Conservation (phyloP, 169 alveolate species). For the Fabrea salina region DNA sequence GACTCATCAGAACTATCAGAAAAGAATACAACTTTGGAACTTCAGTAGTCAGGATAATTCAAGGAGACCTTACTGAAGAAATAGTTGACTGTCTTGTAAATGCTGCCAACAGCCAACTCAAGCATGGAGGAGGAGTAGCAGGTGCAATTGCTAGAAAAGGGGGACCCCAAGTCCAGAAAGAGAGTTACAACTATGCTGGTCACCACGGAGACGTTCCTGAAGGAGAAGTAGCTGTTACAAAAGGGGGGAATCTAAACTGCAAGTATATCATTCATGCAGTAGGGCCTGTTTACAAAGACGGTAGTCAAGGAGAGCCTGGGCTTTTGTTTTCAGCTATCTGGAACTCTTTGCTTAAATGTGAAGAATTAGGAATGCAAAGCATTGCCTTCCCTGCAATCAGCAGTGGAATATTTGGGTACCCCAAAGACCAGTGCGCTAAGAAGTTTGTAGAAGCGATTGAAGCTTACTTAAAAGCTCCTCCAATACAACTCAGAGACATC, state of each 20-base stretch:
- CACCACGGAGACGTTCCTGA: conserved; percentile 28
- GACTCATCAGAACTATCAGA: no score
- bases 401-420: conserved; percentile 73
- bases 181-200: conserved; percentile 17
- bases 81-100: conserved; percentile 20
- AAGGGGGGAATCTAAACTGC: conserved; percentile 56
- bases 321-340: conserved; percentile 38
- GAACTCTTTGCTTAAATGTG: conserved; percentile 41
- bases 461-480: not conserved
- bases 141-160: conserved; percentile 49
- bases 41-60: no score
- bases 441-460: conserved; percentile 33
- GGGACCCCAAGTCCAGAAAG: conserved; percentile 28
- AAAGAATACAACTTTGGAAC: no score
- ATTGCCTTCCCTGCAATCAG: conserved; percentile 73
- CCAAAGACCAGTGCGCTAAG: conserved; percentile 53
- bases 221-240: conserved; percentile 59
- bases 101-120: conserved; percentile 40
- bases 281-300: conserved; percentile 62
- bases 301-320: conserved; percentile 24
- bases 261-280: conserved; percentile 69
- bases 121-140: conserved; percentile 58
- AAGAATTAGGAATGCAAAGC: conserved; percentile 25
- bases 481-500: not conserved
- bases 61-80: conserved; percentile 1